Evolutionary conservation across 1,284 basidiomycete genomes (phyloP), one percentile per base, ranked within the genome.

Genomic region (Cutaneotrichosporon dermatis): DNA sequence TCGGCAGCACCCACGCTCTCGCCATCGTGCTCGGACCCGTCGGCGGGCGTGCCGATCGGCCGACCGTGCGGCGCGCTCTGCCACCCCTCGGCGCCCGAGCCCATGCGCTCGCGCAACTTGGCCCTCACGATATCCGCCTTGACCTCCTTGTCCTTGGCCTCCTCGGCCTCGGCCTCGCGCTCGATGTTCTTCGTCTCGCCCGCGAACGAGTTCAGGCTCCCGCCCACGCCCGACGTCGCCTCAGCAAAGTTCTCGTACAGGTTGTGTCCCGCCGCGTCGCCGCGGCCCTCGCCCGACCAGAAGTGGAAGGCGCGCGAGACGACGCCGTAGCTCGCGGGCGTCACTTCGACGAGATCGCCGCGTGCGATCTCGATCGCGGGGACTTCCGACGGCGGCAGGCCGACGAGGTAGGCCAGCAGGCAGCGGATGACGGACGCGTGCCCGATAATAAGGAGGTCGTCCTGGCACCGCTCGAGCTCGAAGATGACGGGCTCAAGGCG

Each of bases 391-490:
- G 95, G 92, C n/a, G 92, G 92, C 3, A 97, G 82, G 3, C 96
- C 95, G 66, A 96, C 92, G 62, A 93, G 85, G 76, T 92, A 93
- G 0, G 90, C 86, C 36, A 93, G 82, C 42, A 99, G 82, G 79
- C 95, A 99, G 34, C 96, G 87, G 70, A 99, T 94, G 71, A 99
- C 96, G n/a, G 91, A 95, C 6, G 93, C 92, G 73, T 92, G 90
- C 0, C 88, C 89, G 60, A 88, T 86, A 71, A 89, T 88, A 53
- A 88, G 78, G 12, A 88, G 80, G 74, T 92, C 90, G 67, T 89
- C 85, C 68, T 86, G 84, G 66, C 88, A 86, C 40, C 89, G 82
- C 75, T 92, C 90, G 36, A 92, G 80, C 74, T 92, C 90, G 67
- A 92, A 85, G 59, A 93, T 85, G 59, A 88, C 85, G 0, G 89